Conservation (phyloP, 1,284 basidiomycete genomes). For the Bjerkandera adusta region DNA sequence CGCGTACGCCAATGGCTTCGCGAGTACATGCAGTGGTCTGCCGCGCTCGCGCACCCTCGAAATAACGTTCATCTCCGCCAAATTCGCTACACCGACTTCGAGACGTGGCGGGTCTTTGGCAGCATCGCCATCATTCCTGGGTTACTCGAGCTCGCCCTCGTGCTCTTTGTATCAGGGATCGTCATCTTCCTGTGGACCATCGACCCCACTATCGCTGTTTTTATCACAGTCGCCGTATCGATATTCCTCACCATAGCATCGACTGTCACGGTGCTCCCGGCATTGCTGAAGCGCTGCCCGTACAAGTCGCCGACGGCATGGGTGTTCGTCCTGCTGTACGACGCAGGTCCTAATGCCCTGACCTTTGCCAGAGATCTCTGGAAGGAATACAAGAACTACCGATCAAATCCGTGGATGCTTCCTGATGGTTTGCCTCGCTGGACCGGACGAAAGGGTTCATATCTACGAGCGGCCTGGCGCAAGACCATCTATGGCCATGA, state of each 20-base stretch:
- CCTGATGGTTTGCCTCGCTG: too few species aligned
- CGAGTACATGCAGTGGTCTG: conserved; percentile 6
- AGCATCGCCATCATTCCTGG: background rate
- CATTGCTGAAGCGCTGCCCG: background rate
- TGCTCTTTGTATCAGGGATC: background rate
- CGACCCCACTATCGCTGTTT: background rate
- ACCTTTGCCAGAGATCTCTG: too few species aligned
- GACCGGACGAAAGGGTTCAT: too few species aligned
- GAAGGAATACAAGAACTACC: too few species aligned
- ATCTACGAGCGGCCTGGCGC: too few species aligned
- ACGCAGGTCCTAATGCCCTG: too few species aligned
- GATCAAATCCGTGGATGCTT: too few species aligned
- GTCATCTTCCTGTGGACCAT: conserved; percentile 1
- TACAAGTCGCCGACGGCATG: background rate
- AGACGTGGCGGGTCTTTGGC: background rate
- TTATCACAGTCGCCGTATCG: background rate
- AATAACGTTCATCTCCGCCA: background rate
- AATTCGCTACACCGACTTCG: background rate
- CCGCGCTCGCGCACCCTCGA: background rate
- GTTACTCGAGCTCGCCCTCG: background rate
- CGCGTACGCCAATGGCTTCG: conserved; percentile 16
- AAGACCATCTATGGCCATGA: too few species aligned
- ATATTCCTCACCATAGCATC: background rate
- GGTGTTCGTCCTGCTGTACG: background rate
- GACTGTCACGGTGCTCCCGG: background rate